Conservation (phyloP, 2,329 filamentous ascomycete species). For the Chrysoporthe austroafricana region DNA sequence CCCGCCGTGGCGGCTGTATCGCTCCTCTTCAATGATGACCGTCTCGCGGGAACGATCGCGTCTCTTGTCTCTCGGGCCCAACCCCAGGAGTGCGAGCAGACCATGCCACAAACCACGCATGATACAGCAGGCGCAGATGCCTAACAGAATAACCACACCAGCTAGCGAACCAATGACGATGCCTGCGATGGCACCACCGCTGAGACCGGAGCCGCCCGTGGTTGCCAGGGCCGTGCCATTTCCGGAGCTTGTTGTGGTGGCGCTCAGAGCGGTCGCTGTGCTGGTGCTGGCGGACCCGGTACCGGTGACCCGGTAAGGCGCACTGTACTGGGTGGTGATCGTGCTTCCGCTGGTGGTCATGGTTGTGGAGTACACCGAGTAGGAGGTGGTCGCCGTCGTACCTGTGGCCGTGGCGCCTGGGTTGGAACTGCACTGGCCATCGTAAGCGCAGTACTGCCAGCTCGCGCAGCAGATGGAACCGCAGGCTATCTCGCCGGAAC, state of each 20-base stretch:
- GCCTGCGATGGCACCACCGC: slow-evolving; percentile 75
- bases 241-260: slow-evolving; percentile 46
- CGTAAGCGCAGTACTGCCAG: slow-evolving; percentile 67
- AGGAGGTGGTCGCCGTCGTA: slow-evolving; percentile 47
- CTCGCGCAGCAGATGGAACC: slow-evolving; percentile 71
- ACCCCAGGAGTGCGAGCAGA: slow-evolving; percentile 62
- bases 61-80: slow-evolving; percentile 54
- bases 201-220: slow-evolving; percentile 51
- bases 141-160: slow-evolving; percentile 67
- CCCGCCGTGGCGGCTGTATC: slow-evolving; percentile 56
- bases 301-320: slow-evolving; percentile 56
- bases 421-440: slow-evolving; percentile 62
- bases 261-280: slow-evolving; percentile 57
- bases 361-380: slow-evolving; percentile 30
- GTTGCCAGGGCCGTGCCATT: slow-evolving; percentile 43
- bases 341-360: slow-evolving; percentile 50
- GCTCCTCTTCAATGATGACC: slow-evolving; percentile 62
- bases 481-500: slow-evolving; percentile 63
- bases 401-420: slow-evolving; percentile 40
- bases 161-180: slow-evolving; percentile 77
- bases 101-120: slow-evolving; percentile 64
- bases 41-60: slow-evolving; percentile 48
- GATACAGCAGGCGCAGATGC: slow-evolving; percentile 77
- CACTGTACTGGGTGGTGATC: slow-evolving; percentile 59
- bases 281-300: slow-evolving; percentile 51